Evolutionary conservation across 805 yeast genomes (phyloP).

Genomic region (Wickerhamomyces kurtzmanii): DNA sequence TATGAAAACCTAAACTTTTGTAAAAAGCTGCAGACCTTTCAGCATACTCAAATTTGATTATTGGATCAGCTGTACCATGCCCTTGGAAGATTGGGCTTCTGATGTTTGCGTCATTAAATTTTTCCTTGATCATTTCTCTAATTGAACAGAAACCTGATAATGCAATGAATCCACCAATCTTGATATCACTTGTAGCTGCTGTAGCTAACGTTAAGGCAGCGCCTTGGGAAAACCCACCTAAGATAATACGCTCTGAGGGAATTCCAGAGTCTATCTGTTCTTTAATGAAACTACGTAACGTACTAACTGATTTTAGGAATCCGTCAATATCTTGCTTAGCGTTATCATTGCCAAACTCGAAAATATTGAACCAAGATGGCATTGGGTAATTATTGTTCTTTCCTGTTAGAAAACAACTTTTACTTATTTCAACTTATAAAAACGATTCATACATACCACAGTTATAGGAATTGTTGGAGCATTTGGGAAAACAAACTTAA

Average conservation of each 20-base stretch:
- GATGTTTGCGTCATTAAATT: constrained; percentile 30
- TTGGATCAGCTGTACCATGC: constrained; percentile 75
- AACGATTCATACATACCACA: too few species aligned
- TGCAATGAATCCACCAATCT: constrained; percentile 70
- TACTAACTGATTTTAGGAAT: constrained; percentile 36
- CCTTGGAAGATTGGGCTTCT: constrained; percentile 79
- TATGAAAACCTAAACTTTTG: constrained; percentile 34
- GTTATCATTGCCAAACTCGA: constrained; percentile 36
- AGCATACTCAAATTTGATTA: constrained; percentile 36
- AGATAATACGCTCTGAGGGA: constrained; percentile 56
- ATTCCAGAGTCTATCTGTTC: constrained; percentile 47
- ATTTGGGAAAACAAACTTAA: constrained; percentile 79
- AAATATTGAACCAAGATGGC: constrained; percentile 87
- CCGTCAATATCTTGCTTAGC: constrained; percentile 40
- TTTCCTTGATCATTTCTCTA: constrained; percentile 8
- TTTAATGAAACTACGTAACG: constrained; percentile 34
- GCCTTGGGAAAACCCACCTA: constrained; percentile 97
- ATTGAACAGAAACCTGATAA: constrained; percentile 63
- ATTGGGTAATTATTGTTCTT: constrained; percentile 53
- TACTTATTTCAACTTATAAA: constrained; percentile 9
- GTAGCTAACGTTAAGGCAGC: constrained; percentile 69
- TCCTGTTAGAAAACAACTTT: constrained; percentile 2
- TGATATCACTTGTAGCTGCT: constrained; percentile 39
- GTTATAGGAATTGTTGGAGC: constrained; percentile 74
- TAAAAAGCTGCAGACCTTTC: constrained; percentile 32